Conservation (phyloP, 2,329 filamentous ascomycete genomes). For the Penicillium crustosum region DNA sequence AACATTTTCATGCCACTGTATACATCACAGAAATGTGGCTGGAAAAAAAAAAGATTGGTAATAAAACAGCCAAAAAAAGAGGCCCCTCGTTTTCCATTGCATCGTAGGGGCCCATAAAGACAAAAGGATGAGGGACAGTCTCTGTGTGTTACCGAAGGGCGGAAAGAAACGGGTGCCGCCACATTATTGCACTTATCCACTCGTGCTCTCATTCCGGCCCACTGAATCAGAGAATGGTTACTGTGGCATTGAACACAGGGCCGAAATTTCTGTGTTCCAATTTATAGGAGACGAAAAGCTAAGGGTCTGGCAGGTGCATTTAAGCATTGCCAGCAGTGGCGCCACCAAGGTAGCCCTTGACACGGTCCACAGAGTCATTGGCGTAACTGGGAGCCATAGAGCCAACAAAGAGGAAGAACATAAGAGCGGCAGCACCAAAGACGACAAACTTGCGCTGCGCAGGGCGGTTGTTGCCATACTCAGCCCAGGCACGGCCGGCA, state of each 20-base stretch:
- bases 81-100: conserved; percentile 7
- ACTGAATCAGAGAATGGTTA: not conserved
- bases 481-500: conserved; percentile 75
- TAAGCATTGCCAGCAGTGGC: conserved; percentile 36
- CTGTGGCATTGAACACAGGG: not conserved
- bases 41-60: conserved; percentile 13
- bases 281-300: conserved; percentile 3
- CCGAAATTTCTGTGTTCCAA: not conserved
- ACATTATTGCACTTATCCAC: not conserved
- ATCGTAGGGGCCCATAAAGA: conserved; percentile 12
- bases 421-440: conserved; percentile 61
- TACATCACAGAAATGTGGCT: conserved; percentile 16
- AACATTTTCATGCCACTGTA: conserved; percentile 11
- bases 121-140: conserved; percentile 33
- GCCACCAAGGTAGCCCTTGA: conserved; percentile 41
- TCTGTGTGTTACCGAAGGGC: conserved; percentile 35
- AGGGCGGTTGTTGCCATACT: conserved; percentile 77
- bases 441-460: conserved; percentile 75
- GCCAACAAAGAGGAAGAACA: conserved; percentile 70
- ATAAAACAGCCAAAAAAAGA: conserved; percentile 13
- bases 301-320: conserved; percentile 6
- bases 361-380: conserved; percentile 34
- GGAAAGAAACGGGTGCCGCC: not conserved
- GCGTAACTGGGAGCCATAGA: conserved; percentile 57
- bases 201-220: not conserved